phyloP scores from a whole-genome alignment of 2,329 filamentous ascomycete genomes.

The Penicillium sumatraense region DNA sequence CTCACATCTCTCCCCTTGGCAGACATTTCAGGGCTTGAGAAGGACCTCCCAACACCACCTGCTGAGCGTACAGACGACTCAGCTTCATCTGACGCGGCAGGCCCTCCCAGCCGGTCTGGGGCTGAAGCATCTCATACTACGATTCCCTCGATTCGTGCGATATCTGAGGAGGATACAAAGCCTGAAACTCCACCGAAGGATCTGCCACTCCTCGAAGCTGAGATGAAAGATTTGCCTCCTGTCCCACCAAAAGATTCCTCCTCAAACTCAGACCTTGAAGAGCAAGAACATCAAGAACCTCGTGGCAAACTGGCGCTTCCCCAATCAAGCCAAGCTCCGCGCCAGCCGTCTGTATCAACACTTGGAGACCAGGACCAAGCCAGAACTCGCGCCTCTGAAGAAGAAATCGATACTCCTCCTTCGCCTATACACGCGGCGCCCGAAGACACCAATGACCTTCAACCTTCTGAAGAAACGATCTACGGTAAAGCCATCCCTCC shows the following conservation, averaged over 20 bases:
- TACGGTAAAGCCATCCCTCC: slow-evolving; percentile 12
- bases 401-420: slow-evolving; percentile 17
- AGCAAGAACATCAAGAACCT: not conserved
- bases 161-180: slow-evolving; percentile 13
- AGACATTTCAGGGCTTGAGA: slow-evolving; percentile 1
- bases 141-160: slow-evolving; percentile 18
- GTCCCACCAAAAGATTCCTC: slow-evolving; percentile 13
- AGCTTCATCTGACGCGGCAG: not conserved
- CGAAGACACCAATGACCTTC: not conserved
- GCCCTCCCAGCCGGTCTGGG: not conserved
- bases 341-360: slow-evolving; percentile 32
- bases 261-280: not conserved
- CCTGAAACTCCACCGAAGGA: slow-evolving; percentile 9
- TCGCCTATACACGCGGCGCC: slow-evolving; percentile 20
- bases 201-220: not conserved
- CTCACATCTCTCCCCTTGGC: not conserved
- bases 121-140: slow-evolving; percentile 1
- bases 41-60: slow-evolving; percentile 11
- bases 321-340: slow-evolving; percentile 8
- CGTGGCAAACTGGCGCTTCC: not conserved
- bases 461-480: not conserved
- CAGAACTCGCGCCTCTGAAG: not conserved
- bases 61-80: slow-evolving; percentile 4
- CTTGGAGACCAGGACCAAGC: slow-evolving; percentile 26
- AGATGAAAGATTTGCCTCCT: not conserved